Evolutionary conservation across 805 yeast species (phyloP), one percentile per base, ranked within the genome.

Genomic region (Candida maesae): DNA sequence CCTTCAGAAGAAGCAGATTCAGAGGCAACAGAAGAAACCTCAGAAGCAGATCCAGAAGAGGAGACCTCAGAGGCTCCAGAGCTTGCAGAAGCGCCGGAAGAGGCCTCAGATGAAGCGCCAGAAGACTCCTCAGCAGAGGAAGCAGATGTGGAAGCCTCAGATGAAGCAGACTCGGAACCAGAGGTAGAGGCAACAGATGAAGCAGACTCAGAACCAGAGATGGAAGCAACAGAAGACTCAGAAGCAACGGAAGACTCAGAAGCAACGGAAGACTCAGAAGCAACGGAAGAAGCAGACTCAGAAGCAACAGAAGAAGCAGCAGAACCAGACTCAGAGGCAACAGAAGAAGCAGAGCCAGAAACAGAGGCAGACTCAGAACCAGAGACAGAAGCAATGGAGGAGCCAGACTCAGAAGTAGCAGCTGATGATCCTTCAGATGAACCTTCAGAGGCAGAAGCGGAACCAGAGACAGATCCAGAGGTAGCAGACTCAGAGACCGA

Each of bases 171-270:
- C 14, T 37, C 19, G 13, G 42, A 21, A 11, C 37, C 34, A 10
- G 27, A 26, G 11, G 44, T 31, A 27, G 44, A 41, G n/a, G 12
- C 40, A 2, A 12, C 26, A 3, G 38, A 24, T n/a, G 38, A 18
- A 19, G 32, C 30, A 17, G 31, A 16, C 13, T 12, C 33, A 20
- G 39, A 7, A 21, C 17, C 21, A 19, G 31, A 9, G 12, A 15
- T 10, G 12, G 28, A 8, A 16, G 36, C 20, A 17, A 26, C 16
- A 25, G 31, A 15, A 11, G 10, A 12, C n/a, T 25, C 28, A 25
- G 28, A 25, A 13, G 28, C 28, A n/a, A n/a, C 28, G 12, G 28
- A 25, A 12, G 18, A 25, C 35, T 24, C 30, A n/a, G 24, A 16
- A 17, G 20, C 14, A 19, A 6, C 14, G 7, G 35, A 14, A 32